Conservation (phyloP, 176 grass and related monocot species). For the Leersia perrieri region DNA sequence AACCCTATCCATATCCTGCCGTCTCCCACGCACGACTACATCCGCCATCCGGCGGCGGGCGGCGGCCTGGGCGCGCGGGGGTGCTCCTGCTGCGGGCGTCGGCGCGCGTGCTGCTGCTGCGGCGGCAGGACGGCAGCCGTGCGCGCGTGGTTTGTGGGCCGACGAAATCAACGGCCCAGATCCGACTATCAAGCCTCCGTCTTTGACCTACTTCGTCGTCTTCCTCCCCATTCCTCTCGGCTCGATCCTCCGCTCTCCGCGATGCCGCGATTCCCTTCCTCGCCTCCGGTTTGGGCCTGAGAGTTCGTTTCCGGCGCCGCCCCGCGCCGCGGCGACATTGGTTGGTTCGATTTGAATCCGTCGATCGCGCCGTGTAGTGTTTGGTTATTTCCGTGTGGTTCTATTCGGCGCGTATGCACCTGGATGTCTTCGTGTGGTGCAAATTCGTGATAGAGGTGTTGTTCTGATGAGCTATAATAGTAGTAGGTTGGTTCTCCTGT, state of each 20-base stretch:
- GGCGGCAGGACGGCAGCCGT: too few relatives aligned
- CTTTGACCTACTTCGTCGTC: neutral
- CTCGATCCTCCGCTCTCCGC: neutral
- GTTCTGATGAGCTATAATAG: too few relatives aligned
- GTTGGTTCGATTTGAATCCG: neutral
- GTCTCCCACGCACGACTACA: too few relatives aligned
- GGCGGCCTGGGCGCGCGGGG: too few relatives aligned
- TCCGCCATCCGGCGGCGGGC: too few relatives aligned
- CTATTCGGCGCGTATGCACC: neutral
- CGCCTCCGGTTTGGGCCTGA: neutral
- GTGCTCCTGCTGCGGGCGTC: too few relatives aligned
- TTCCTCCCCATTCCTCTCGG: neutral
- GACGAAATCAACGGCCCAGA: neutral
- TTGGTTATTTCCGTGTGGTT: neutral
- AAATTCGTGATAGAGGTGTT: neutral
- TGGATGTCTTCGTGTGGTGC: neutral
- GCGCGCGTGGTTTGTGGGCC: neutral
- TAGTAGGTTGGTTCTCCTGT: neutral
- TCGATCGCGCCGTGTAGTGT: neutral
- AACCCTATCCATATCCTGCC: too few relatives aligned
- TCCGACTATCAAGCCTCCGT: neutral
- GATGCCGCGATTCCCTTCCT: constrained; percentile 19
- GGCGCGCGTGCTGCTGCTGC: too few relatives aligned
- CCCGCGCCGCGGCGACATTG: neutral
- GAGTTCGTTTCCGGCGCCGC: neutral